Percentiles rank a stretch among this genome's conserved stretches.
These are phyloP conservation scores for Penicillium lividum DNA, from an alignment of 495 filamentous ascomycete genomes.

Conservation along the genomic window DNA sequence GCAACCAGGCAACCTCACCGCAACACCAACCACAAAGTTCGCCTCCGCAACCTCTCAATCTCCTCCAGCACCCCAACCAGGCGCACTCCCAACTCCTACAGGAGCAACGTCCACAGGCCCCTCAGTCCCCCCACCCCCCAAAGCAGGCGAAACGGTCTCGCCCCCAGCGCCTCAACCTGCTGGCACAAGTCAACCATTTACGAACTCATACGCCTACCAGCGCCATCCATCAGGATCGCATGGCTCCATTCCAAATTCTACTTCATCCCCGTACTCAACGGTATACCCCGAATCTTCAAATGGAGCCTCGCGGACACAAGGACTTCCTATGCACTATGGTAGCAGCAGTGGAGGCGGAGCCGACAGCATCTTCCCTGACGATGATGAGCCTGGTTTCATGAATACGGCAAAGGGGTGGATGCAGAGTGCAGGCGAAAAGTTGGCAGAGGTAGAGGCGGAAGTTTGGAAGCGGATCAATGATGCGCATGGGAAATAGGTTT, in stretches of 20 bases:
- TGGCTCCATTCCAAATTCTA: conserved; percentile 35
- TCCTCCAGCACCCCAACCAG: conserved; percentile 64
- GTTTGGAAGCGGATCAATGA: conserved; percentile 71
- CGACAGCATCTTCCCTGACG: conserved; percentile 26
- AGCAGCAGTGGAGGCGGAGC: conserved; percentile 23
- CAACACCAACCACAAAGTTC: conserved; percentile 24
- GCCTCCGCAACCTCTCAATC: conserved; percentile 20
- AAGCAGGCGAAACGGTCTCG: conserved; percentile 45
- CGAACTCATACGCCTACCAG: conserved; percentile 22
- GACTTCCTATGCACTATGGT: conserved; percentile 29
- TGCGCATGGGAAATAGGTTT: conserved; percentile 30
- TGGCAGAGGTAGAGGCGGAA: conserved; percentile 64
- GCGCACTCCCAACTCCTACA: conserved; percentile 45
- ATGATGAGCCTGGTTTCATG: conserved; percentile 51
- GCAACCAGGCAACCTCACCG: conserved; percentile 19
- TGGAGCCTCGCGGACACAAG: conserved; percentile 15
- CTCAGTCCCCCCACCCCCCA: conserved; percentile 55
- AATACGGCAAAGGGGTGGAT: conserved; percentile 61
- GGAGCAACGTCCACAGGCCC: conserved; percentile 21
- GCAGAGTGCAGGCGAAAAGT: conserved; percentile 59
- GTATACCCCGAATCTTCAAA: conserved; percentile 52
- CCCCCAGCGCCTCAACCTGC: conserved; percentile 34
- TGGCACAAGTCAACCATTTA: conserved; percentile 24
- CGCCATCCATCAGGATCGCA: conserved; percentile 11
- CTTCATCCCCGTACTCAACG: conserved; percentile 47